Evolutionary conservation across 805 yeast species (phyloP), one percentile per base, ranked within the genome.

Genomic region (Barnettozyma pratensis): DNA sequence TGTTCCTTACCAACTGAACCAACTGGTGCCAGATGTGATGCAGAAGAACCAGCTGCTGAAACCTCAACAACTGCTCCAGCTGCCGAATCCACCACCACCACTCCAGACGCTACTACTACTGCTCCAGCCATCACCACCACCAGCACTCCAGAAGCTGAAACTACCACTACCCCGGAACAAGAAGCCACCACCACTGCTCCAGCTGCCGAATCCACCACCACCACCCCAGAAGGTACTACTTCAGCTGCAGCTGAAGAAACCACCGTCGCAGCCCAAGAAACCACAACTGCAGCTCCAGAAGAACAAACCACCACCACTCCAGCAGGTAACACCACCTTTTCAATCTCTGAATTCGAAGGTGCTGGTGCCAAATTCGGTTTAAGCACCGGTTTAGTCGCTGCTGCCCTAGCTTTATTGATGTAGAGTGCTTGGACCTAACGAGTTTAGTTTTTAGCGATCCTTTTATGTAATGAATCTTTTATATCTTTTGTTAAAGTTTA

Each of bases 1-100:
- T 48, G 50, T 48, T 31, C 37, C 32, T 31, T 44, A 14, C 39
- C 50, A 39, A 40, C 45, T 29, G 39, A 48, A 39, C 50, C 50
- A 48, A 48, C 50, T 40, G 44, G 45, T 40, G 35, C 50, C 12
- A 37, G 37, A n/a, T 37, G 41, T 37, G 28, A 25, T 25, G n/a
- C 4, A n/a, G 39, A 36, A 11, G 45, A 42, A 28, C 31, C 41
- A 27, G 36, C 36, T 4, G 40, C 34, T 29, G 45, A 28, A 25
- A 37, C 44, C 30, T 31, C 46, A 11, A 34, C 28, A 4, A 37
- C 39, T 26, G 35, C 41, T 8, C 31, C 47, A 30, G 32, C 39
- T 14, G 14, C 29, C 1, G 37, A 46, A 12, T 34, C 49, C 9
- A 11, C 42, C 9, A 12, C 39, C 11, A 14, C 44, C 7, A n/a